These are phyloP conservation scores for Cercospora zeae-maydis DNA, from an alignment of 2,329 filamentous ascomycete species.

Conservation along the genomic window DNA sequence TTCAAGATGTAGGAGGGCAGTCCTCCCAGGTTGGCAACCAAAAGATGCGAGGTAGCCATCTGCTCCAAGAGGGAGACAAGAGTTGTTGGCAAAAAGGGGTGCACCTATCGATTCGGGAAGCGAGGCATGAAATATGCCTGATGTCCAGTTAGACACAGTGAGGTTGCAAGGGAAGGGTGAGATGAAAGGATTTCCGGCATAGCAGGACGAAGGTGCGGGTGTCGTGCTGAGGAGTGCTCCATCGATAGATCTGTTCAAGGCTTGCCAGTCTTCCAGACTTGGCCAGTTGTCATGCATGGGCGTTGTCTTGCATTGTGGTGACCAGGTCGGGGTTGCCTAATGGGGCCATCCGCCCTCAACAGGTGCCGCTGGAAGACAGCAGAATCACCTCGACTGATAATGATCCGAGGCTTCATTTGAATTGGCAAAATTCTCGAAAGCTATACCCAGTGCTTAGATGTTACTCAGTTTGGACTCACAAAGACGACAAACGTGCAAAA, in stretches of 20 bases:
- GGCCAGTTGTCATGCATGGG: constrained; percentile 18
- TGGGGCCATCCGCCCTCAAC: background rate
- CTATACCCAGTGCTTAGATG: background rate
- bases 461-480: background rate
- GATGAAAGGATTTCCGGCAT: constrained; percentile 29
- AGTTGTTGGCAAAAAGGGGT: constrained; percentile 35
- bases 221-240: constrained; percentile 28
- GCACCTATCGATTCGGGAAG: constrained; percentile 36
- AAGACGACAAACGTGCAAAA: background rate
- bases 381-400: background rate
- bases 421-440: background rate
- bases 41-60: constrained; percentile 27
- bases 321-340: background rate
- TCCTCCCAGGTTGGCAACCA: constrained; percentile 34
- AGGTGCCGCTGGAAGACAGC: background rate
- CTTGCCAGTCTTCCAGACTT: constrained; percentile 6
- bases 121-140: constrained; percentile 32
- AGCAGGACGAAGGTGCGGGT: constrained; percentile 36
- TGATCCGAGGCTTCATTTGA: background rate
- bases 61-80: constrained; percentile 33
- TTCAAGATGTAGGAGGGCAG: constrained; percentile 37
- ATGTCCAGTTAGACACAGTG: constrained; percentile 33
- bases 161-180: constrained; percentile 29
- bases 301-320: constrained; percentile 17
- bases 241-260: constrained; percentile 15